Evolutionary conservation across 371 early-diverging fungal species (phyloP), one percentile per base, ranked within the genome.

Genomic region (Capillidium heterosporum): DNA sequence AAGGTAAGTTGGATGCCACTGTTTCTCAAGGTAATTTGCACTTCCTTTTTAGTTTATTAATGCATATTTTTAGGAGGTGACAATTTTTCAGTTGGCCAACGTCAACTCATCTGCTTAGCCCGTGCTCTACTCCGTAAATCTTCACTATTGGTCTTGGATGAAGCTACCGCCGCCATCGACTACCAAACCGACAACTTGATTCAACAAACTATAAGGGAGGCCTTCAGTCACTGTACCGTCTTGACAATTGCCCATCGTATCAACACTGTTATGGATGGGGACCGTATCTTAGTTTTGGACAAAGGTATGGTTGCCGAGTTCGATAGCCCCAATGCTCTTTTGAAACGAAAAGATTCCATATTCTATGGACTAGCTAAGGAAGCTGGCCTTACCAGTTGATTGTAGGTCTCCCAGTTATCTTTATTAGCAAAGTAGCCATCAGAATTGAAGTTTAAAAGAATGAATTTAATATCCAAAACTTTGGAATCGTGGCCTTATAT

Each of bases 111-210:
- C 48, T 85, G 90, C 61, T 69, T 94, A 44, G 84, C 89, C 0
- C 80, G 94, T 49, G 89, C 91, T 0, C 65, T 92, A 17, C 71
- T 91, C 31, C 76, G 82, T 44, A 75, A 75, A 24, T 74, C 85
- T 4, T 72, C 70, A 7, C 68, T 91, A 11, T 69, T 93, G 49
- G 65, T 91, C 4, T 62, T 96, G 61, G 97, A 95, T 65, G 97
- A 96, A 72, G 91, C 91, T n/a, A 87, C 87, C 1, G 85, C 94
- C 13, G 76, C 82, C 13, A 78, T 97, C 56, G 95, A 97, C 67
- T 77, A 80, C 46, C 80, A 78, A 54, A 83, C 91, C 0, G 91
- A 81, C 63, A 54, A 63, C 27, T 59, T 65, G 35, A 89, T 91
- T 56, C 93, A 91, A 64, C 67, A 79, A 57, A 89, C 91, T 1